Evolutionary conservation across 139 green algal species (phyloP).

Genomic region (Chlamydomonas asymmetrica): DNA sequence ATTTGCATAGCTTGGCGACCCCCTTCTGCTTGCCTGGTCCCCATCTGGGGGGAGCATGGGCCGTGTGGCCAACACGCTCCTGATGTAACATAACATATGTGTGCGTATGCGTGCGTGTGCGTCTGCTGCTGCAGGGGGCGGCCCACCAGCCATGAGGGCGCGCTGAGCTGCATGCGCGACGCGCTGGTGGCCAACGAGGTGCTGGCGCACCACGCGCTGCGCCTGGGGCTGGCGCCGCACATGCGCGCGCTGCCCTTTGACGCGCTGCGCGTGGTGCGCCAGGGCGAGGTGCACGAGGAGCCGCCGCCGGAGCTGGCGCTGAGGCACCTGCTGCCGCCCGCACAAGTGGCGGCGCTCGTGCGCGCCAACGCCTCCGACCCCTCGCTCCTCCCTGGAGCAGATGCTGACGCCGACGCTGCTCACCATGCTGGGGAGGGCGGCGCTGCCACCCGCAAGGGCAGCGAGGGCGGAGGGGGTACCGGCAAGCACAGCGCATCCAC

Average conservation of each 20-base stretch:
- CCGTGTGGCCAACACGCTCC: too few species aligned
- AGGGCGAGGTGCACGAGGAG: constrained; percentile 8
- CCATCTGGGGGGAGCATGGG: too few species aligned
- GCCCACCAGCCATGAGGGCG: constrained; percentile 22
- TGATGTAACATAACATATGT: too few species aligned
- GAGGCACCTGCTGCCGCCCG: too few species aligned
- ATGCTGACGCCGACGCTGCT: too few species aligned
- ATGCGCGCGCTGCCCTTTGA: constrained; percentile 21
- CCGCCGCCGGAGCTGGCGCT: too few species aligned
- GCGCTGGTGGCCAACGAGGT: constrained; percentile 17
- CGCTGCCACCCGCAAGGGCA: neutral
- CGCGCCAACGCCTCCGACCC: too few species aligned
- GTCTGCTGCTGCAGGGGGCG: neutral
- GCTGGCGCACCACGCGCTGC: constrained; percentile 8
- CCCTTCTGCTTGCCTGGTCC: neutral
- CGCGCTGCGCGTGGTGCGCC: neutral
- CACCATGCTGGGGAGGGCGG: constrained; percentile 4
- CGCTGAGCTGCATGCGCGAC: constrained; percentile 24
- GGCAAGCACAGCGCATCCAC: too few species aligned
- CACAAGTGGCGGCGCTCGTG: too few species aligned
- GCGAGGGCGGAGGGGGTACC: neutral
- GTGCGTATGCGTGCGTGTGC: too few species aligned
- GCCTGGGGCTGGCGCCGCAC: neutral
- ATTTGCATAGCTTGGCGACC: neutral
- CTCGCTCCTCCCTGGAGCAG: too few species aligned